phyloP scores from a whole-genome alignment of 148 eudicot species.

The Spergularia marina region DNA sequence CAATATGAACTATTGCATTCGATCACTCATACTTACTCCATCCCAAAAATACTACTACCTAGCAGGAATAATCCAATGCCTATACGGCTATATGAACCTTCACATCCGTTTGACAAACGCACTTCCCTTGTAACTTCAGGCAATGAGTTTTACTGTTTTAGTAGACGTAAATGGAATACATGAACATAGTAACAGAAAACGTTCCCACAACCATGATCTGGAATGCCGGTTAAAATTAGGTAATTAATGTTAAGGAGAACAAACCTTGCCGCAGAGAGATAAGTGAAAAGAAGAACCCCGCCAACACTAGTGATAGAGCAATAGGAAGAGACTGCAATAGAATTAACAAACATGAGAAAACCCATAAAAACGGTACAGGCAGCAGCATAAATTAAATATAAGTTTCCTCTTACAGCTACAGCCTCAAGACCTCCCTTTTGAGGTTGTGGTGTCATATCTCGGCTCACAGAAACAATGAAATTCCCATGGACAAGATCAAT shows the following conservation, averaged over 20 bases:
- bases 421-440: constrained; percentile 71
- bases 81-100: no score
- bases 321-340: constrained; percentile 75
- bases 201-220: background rate
- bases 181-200: background rate
- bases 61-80: no score
- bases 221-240: background rate
- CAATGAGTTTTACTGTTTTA: background rate
- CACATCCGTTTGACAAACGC: background rate
- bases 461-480: constrained; percentile 71
- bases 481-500: constrained; percentile 92
- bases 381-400: background rate
- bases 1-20: no score
- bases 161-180: background rate
- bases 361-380: background rate
- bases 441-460: constrained; percentile 56
- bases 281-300: constrained; percentile 56
- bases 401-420: constrained; percentile 65
- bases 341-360: constrained; percentile 8
- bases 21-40: no score
- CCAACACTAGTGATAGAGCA: constrained; percentile 54
- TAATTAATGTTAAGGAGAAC: constrained; percentile 4
- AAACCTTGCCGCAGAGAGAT: constrained; percentile 77
- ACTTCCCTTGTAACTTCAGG: background rate
- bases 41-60: no score